A percentile compares a stretch with the other conserved stretches of the same genome.
phyloP scores from a whole-genome alignment of 73 alveolate genomes.

The Paramecium sexaurelia region DNA sequence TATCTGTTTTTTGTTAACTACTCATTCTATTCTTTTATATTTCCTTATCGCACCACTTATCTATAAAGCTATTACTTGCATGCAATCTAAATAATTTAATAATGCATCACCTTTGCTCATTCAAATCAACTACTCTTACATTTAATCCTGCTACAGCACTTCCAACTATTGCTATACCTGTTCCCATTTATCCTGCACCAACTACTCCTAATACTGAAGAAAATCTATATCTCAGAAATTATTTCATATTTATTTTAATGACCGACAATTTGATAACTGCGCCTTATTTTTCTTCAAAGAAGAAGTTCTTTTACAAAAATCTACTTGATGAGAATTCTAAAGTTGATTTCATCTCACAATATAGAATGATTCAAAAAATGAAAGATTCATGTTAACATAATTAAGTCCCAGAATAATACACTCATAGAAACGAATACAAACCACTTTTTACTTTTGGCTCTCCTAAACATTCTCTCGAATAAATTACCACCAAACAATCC shows the following conservation, averaged over 20 bases:
- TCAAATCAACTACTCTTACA: slow-evolving; percentile 77
- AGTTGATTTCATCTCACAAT: not conserved
- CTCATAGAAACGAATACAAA: not conserved
- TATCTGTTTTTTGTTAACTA: slow-evolving; percentile 66
- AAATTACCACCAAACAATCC: not conserved
- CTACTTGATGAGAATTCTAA: slow-evolving; percentile 35
- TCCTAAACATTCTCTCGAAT: not conserved
- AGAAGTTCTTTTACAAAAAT: slow-evolving; percentile 17
- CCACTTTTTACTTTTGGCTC: not conserved
- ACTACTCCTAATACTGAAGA: slow-evolving; percentile 76
- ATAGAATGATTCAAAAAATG: not conserved
- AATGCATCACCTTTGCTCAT: slow-evolving; percentile 49
- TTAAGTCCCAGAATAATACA: not conserved
- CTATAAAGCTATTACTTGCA: slow-evolving; percentile 70
- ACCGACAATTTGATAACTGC: not conserved
- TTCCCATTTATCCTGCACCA: slow-evolving; percentile 97
- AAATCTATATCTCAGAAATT: slow-evolving; percentile 1
- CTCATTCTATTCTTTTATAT: slow-evolving; percentile 77
- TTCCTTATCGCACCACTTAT: slow-evolving; percentile 85
- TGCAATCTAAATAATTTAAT: not conserved
- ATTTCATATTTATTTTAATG: not conserved
- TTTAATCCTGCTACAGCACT: slow-evolving; percentile 76
- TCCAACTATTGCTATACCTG: slow-evolving; percentile 93
- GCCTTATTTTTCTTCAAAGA: not conserved
- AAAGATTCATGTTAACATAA: not conserved